Percentiles rank a stretch among this genome's conserved stretches.
Evolutionary conservation across 805 yeast genomes (phyloP).

Genomic region (Grigorovia yakushimaensis): DNA sequence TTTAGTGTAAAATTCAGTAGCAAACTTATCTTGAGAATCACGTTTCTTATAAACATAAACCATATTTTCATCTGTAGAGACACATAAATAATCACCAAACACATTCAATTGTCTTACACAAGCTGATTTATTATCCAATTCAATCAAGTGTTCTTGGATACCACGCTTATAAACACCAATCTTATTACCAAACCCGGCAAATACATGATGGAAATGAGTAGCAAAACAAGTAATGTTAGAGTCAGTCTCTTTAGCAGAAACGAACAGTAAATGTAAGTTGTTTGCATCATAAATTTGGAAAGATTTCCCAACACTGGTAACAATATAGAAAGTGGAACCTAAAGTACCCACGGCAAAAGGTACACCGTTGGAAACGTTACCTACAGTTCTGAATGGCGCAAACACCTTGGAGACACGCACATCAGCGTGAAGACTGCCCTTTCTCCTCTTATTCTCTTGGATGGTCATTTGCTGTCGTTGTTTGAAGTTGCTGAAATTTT

Average conservation of each 20-base stretch:
- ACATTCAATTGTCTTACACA: conserved; percentile 42
- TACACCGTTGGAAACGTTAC: conserved; percentile 75
- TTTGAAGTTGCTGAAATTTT: conserved; percentile 1
- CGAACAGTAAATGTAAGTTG: conserved; percentile 73
- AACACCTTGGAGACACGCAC: conserved; percentile 47
- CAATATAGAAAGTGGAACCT: conserved; percentile 80
- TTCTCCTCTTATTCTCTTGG: conserved; percentile 16
- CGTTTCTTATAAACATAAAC: conserved; percentile 48
- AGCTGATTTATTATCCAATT: conserved; percentile 24
- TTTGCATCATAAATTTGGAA: conserved; percentile 93
- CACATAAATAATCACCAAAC: conserved; percentile 75
- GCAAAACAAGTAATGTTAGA: conserved; percentile 58
- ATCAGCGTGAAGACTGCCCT: conserved; percentile 3
- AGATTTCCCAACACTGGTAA: conserved; percentile 79
- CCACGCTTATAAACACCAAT: conserved; percentile 83
- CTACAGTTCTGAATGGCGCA: conserved; percentile 81
- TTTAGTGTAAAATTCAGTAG: conserved; percentile 60
- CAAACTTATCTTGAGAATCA: conserved; percentile 29
- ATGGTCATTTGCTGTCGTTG: conserved; percentile 1
- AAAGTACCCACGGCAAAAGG: conserved; percentile 86
- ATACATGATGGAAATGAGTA: conserved; percentile 78
- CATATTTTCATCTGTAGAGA: conserved; percentile 36
- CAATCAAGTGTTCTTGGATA: conserved; percentile 34
- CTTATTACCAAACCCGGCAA: conserved; percentile 59
- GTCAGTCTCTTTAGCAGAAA: conserved; percentile 70